Conservation (phyloP, 768 basidiomycete species). For the Paxillus rubicundulus region DNA sequence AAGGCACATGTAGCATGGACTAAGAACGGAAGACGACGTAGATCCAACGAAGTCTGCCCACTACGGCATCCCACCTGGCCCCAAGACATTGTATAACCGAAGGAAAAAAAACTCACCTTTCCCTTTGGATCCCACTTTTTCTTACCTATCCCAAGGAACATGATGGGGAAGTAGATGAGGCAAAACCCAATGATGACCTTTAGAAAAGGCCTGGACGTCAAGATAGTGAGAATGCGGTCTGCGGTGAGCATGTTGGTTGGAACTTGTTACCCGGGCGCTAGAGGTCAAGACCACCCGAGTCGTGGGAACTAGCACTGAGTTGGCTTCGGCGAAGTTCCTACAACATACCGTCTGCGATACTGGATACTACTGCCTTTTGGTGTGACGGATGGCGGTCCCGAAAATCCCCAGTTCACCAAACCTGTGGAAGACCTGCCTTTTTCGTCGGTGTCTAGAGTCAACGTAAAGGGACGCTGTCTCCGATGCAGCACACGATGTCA, state of each 20-base stretch:
- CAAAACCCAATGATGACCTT: slow-evolving; percentile 10
- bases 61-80: slow-evolving; percentile 28
- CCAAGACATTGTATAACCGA: background rate
- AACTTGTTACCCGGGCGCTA: too few relatives aligned
- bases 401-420: too few relatives aligned
- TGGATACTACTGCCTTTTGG: too few relatives aligned
- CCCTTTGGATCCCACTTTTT: slow-evolving; percentile 50
- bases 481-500: too few relatives aligned
- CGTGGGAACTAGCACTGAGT: too few relatives aligned
- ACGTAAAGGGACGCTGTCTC: too few relatives aligned
- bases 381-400: too few relatives aligned
- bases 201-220: background rate
- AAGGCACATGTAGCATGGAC: background rate
- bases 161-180: slow-evolving; percentile 8
- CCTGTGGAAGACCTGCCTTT: too few relatives aligned
- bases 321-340: too few relatives aligned
- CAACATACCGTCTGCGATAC: too few relatives aligned
- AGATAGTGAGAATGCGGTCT: background rate
- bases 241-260: background rate
- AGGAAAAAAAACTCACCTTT: slow-evolving; percentile 29
- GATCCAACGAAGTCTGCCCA: slow-evolving; percentile 43
- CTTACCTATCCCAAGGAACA: slow-evolving; percentile 23
- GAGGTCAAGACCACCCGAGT: too few relatives aligned
- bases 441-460: too few relatives aligned
- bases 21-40: background rate